Evolutionary conservation across 768 basidiomycete genomes (phyloP).

Genomic region (Pulveroboletus sp.): DNA sequence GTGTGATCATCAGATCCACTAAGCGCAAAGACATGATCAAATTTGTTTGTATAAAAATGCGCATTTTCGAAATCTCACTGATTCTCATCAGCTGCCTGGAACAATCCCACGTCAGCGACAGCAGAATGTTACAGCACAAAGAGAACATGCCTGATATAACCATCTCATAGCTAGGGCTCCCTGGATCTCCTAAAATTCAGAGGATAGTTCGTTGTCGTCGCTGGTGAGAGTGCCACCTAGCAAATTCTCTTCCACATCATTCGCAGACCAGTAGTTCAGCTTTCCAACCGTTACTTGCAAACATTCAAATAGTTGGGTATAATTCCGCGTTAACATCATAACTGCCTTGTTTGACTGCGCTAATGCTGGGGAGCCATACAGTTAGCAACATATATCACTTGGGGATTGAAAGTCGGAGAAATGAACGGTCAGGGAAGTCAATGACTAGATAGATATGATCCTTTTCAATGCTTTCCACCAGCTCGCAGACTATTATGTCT

Average conservation of each 20-base stretch:
- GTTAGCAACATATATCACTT: not conserved
- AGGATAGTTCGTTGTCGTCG: not conserved
- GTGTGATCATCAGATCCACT: rapidly evolving
- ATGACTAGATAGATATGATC: not conserved
- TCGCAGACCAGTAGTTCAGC: not conserved
- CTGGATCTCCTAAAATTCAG: not conserved
- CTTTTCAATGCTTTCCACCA: too few relatives aligned
- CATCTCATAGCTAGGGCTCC: not conserved
- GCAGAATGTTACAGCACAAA: not conserved
- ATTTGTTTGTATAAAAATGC: too few relatives aligned
- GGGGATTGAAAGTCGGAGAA: not conserved
- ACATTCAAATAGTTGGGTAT: not conserved
- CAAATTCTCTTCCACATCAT: not conserved
- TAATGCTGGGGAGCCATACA: not conserved
- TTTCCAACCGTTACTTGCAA: not conserved
- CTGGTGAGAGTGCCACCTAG: not conserved
- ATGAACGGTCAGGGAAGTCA: not conserved
- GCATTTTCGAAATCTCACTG: not conserved
- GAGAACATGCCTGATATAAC: not conserved
- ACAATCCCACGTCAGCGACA: not conserved
- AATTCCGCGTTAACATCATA: not conserved
- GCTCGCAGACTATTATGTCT: conserved; percentile 6
- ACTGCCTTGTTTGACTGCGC: not conserved
- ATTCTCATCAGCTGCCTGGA: not conserved
- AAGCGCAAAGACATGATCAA: not conserved